phyloP scores from a whole-genome alignment of 78 protist genomes.

The Isochrysis galbana region DNA sequence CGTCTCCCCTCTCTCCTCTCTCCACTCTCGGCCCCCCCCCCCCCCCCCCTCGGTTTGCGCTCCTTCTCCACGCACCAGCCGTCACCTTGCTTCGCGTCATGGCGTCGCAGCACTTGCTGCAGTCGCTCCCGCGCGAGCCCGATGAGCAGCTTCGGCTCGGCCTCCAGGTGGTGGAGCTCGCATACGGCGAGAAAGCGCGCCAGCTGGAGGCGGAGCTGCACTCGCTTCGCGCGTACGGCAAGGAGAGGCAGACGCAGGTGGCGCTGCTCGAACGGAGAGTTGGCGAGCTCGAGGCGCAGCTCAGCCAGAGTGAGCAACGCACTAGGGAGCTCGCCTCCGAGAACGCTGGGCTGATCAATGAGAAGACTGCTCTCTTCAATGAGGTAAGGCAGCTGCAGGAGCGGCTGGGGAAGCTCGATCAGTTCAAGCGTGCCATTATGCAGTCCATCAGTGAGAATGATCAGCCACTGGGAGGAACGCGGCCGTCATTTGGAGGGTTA shows the following conservation, averaged over 20 bases:
- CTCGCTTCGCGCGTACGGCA: background rate
- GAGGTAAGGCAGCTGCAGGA: background rate
- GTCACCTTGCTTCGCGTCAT: no score
- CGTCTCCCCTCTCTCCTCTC: no score
- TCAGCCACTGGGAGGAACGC: background rate
- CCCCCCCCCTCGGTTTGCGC: no score
- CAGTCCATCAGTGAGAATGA: background rate
- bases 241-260: background rate
- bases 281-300: background rate
- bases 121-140: background rate
- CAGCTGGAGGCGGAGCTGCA: background rate
- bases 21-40: no score
- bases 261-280: background rate
- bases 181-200: background rate
- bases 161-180: background rate
- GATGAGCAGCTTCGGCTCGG: background rate
- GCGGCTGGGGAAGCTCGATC: background rate
- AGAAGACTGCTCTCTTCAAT: background rate
- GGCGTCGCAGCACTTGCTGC: background rate
- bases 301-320: background rate
- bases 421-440: background rate
- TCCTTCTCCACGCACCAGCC: no score
- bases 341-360: background rate
- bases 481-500: no score
- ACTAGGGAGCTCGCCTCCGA: background rate